A percentile compares a stretch with the other conserved stretches of the same genome.
Evolutionary conservation across 108 stramenopile genomes (phyloP).

Genomic region (Fragilaria radians): DNA sequence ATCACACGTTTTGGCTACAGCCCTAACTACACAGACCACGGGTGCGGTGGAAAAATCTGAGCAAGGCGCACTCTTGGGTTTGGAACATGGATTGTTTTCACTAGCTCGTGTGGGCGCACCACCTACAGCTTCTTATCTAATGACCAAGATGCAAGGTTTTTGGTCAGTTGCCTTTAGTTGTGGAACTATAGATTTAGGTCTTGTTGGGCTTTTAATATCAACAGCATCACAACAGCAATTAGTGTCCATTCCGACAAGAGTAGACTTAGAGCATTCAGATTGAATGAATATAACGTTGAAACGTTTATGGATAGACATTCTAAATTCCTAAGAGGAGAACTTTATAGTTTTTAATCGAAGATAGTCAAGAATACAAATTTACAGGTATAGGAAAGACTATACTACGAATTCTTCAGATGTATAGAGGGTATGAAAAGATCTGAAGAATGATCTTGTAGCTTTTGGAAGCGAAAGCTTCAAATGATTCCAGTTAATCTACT

Average conservation of each 20-base stretch:
- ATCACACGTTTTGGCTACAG: constrained; percentile 63
- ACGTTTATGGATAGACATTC: too few species aligned
- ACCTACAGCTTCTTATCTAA: constrained; percentile 38
- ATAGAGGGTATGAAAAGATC: too few species aligned
- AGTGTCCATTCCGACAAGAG: not conserved
- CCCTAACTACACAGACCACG: constrained; percentile 69
- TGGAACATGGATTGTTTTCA: constrained; percentile 77
- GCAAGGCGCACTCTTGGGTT: constrained; percentile 64
- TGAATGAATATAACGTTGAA: too few species aligned
- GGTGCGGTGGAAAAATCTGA: constrained; percentile 41
- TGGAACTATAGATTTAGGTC: constrained; percentile 19
- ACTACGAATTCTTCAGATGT: too few species aligned
- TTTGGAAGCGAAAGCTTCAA: too few species aligned
- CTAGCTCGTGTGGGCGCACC: constrained; percentile 67
- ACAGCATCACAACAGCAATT: constrained; percentile 2
- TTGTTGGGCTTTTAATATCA: constrained; percentile 5
- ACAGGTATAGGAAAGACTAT: too few species aligned
- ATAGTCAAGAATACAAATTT: too few species aligned
- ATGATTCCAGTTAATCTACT: too few species aligned
- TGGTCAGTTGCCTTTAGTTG: constrained; percentile 21
- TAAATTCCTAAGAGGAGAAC: too few species aligned
- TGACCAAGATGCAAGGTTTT: constrained; percentile 14
- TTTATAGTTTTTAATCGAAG: too few species aligned
- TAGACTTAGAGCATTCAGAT: not conserved
- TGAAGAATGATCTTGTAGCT: too few species aligned